Evolutionary conservation across 495 filamentous ascomycete genomes (phyloP), one percentile per base, ranked within the genome.

Genomic region (Extremus antarcticus): DNA sequence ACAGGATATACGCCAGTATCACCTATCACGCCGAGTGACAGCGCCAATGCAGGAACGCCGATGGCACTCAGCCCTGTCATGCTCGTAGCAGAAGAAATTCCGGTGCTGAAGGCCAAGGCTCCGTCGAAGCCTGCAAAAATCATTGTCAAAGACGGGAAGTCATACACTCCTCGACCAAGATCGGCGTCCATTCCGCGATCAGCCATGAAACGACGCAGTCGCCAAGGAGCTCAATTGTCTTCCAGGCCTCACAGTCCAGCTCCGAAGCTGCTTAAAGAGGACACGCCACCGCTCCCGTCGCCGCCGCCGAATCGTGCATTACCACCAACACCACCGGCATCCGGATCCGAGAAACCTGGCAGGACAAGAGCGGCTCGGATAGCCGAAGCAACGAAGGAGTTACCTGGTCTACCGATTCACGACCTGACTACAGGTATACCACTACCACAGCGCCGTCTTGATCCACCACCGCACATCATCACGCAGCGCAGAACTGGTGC

Each of bases 41-140:
- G 47, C 25, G 43, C 25, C 21, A 62, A 25, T 25, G 43, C 25
- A 35, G 50, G 15, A 8, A 40, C 39, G 4, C 11, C 19, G 22
- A 55, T 55, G 38, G 43, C 58, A 1, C 47, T 63, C 10, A 62
- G 59, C n/a, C 64, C 65, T 2, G 57, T 64, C 22, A 62, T 63
- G 58, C 62, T 66, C 8, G 60, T 65, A 11, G 63, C 64, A 1
- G 63, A 65, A 41, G 52, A 60, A 45, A 55, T 64, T 39, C 65
- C 63, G 19, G 38, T 62, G 16, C 35, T 47, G 15, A 62, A 58
- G 32, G 32, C 49, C 29, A 57, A 52, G 25, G 24, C 43, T 4
- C 43, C 49, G 46, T 38, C 43, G 7, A 60, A 56, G 49, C 57
- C 61, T 1, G 57, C 59, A 9, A 49, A 51, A 19, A 48, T 61